Evolutionary conservation across 2,329 filamentous ascomycete species (phyloP).

Genomic region (Dactylellina parvicollis): DNA sequence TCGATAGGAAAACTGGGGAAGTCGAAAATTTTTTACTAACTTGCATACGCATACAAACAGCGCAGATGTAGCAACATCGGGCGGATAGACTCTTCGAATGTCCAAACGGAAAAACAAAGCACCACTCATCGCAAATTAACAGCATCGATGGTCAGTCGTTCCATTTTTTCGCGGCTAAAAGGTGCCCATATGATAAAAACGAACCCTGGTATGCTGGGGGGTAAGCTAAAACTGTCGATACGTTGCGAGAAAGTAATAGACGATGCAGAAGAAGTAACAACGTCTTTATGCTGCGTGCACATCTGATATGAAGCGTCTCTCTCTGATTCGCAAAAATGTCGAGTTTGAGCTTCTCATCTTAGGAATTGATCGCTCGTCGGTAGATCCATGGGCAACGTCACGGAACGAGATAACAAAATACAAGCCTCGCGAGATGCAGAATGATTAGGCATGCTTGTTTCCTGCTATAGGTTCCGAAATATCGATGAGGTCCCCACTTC

Average conservation of each 20-base stretch:
- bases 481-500: constrained; percentile 43
- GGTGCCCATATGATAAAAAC: constrained; percentile 20
- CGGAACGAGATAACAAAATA: constrained; percentile 31
- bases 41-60: constrained; percentile 28
- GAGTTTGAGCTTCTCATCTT: constrained; percentile 26
- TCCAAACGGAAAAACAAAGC: constrained; percentile 29
- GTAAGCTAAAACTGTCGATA: constrained; percentile 17
- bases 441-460: constrained; percentile 7
- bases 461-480: constrained; percentile 43
- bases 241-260: constrained; percentile 8
- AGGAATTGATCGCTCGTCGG: constrained; percentile 25
- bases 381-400: constrained; percentile 34
- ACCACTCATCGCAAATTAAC: constrained; percentile 34
- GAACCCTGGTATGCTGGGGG: constrained; percentile 15
- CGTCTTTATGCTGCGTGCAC: constrained; percentile 16
- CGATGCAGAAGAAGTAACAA: constrained; percentile 1
- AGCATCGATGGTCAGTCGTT: constrained; percentile 36
- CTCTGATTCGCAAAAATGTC: constrained; percentile 9
- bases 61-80: constrained; percentile 15
- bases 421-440: constrained; percentile 23
- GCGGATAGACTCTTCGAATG: neutral
- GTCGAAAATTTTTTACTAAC: constrained; percentile 33
- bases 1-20: constrained; percentile 53
- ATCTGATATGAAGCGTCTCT: neutral
- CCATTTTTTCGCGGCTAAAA: constrained; percentile 50